Conservation (phyloP, 345 rosid species). For the Eutrema japonicum region DNA sequence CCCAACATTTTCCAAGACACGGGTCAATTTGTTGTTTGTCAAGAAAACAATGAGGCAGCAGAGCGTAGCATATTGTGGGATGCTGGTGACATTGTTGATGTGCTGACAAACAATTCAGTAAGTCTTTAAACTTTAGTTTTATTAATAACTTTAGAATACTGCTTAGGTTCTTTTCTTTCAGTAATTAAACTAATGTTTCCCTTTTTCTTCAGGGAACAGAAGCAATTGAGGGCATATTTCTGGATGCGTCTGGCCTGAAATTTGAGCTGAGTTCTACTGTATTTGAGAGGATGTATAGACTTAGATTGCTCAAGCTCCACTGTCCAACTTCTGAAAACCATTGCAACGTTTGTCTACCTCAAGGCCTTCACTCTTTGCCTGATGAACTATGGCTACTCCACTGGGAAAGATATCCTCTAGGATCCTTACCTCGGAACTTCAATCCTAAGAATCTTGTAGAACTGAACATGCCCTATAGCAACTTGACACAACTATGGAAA, state of each 20-base stretch:
- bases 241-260: constrained; percentile 25
- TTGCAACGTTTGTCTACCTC: not conserved
- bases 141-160: too few relatives aligned
- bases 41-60: constrained; percentile 10
- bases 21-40: constrained; percentile 38
- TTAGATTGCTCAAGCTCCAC: constrained; percentile 33
- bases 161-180: too few relatives aligned
- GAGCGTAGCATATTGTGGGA: constrained; percentile 46
- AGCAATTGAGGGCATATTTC: constrained; percentile 39
- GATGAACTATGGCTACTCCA: constrained; percentile 37
- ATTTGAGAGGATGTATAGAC: constrained; percentile 36
- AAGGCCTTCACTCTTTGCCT: constrained; percentile 23
- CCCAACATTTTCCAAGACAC: constrained; percentile 44
- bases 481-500: constrained; percentile 32
- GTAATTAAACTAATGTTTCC: too few relatives aligned
- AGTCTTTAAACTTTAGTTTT: too few relatives aligned
- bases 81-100: constrained; percentile 32
- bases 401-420: constrained; percentile 35
- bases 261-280: constrained; percentile 28
- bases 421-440: constrained; percentile 40
- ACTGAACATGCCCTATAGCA: constrained; percentile 33
- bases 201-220: constrained; percentile 37
- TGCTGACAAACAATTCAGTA: constrained; percentile 32
- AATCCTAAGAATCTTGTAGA: constrained; percentile 33
- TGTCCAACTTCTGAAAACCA: not conserved